Base-by-base conservation (phyloP, 2,329 filamentous ascomycete genomes). In the Camillea tinctor region DNA sequence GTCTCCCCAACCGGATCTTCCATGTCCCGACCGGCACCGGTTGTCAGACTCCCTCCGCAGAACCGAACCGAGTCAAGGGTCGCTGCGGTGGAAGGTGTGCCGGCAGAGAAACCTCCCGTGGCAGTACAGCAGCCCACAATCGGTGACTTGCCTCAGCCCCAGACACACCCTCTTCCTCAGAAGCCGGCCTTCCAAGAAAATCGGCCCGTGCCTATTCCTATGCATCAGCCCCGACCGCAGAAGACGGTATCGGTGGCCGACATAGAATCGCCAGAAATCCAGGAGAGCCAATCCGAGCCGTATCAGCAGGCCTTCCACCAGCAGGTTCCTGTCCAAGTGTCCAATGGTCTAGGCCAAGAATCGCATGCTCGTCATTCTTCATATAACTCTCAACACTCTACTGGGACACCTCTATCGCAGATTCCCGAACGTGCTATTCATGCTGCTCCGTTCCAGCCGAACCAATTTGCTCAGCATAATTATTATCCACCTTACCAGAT, bases 191-290 rank as follows among this genome's bases (percentile, higher is more conserved):
- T 84, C 73, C 80, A 85, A 66, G 84, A 88, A 71, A 86, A 80
- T 66, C 77, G 81, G 50, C 75, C 80, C 4, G 80, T 73, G 64
- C 74, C 78, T 50, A 79, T 85, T 66, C 85, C 92, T 0, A 97
- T 98, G 88, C 92, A 98, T 73, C 95, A 98, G 73, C 95, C 95
- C 59, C 89, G 92, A 56, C 94, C 95, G 8, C 93, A 98, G 75
- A 98, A 98, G 80, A 84, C 93, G 5, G 92, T 98, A 30, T 97
- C 93, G 9, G 88, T 98, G 60, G 91, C 92, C 59, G 93, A 92
- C 69, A 97, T 98, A 67, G 95, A 98, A 75, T 91, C 91, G 7
- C 92, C 93, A 3, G 87, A 85, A 4, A 82, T 78, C 68, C 72
- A 76, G 60, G 75, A 74, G 55, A 80, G 80, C 69, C 81, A 66